Evolutionary conservation across 768 basidiomycete genomes (phyloP).

Genomic region (Tubosaeta brunneosetosa): DNA sequence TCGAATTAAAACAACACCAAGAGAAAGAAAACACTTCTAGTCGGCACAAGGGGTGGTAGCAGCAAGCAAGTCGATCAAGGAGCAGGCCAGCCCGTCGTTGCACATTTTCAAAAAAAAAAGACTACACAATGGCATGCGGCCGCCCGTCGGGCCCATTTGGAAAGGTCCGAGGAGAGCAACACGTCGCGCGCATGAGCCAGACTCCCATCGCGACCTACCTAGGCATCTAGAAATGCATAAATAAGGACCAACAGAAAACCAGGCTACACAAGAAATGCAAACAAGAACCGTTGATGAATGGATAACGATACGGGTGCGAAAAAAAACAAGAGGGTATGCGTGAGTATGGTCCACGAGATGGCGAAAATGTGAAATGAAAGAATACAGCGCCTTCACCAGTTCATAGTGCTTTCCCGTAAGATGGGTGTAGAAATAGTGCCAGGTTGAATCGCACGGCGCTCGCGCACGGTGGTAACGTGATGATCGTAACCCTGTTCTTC

Average conservation of each 20-base stretch:
- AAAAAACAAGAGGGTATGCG: conserved; percentile 12
- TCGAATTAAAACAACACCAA: background rate
- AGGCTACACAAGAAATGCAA: conserved; percentile 12
- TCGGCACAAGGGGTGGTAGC: conserved; percentile 1
- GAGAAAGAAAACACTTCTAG: conserved; percentile 7
- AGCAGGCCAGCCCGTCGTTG: conserved; percentile 24
- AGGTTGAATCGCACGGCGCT: conserved; percentile 57
- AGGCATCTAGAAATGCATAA: conserved; percentile 21
- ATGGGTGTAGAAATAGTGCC: conserved; percentile 70
- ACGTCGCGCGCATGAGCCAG: conserved; percentile 4
- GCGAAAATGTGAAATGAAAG: background rate
- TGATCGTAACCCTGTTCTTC: conserved; percentile 38
- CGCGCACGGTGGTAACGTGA: conserved; percentile 39
- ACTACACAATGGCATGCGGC: background rate
- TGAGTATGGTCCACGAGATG: conserved; percentile 7
- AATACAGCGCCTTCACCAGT: conserved; percentile 51
- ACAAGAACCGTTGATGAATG: background rate
- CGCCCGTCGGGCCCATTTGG: no score
- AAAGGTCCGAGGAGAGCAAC: no score
- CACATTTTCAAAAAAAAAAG: background rate
- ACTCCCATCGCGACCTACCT: conserved; percentile 16
- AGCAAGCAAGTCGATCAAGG: background rate
- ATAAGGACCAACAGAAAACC: conserved; percentile 22
- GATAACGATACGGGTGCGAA: conserved; percentile 4
- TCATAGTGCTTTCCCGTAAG: conserved; percentile 77